These are phyloP conservation scores for Evernia prunastri DNA, from an alignment of 495 filamentous ascomycete species.

Conservation along the genomic window DNA sequence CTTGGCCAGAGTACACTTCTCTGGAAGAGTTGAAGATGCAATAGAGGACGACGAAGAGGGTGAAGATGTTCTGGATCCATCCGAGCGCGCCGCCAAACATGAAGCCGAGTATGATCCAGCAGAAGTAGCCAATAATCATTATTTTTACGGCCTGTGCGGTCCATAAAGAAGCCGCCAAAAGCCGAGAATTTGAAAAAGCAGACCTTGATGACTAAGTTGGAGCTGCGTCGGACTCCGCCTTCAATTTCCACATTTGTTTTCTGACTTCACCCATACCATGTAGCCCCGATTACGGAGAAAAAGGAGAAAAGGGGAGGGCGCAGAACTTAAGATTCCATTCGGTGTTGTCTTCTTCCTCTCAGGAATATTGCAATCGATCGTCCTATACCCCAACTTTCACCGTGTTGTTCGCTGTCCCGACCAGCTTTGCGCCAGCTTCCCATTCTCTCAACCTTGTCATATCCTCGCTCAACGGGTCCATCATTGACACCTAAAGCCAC, in stretches of 20 bases:
- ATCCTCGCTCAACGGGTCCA: conserved; percentile 5
- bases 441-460: conserved; percentile 5
- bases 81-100: conserved; percentile 11
- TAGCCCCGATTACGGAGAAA: not conserved
- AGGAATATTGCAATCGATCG: not conserved
- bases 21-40: conserved; percentile 34
- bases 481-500: not conserved
- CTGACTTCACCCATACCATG: too few relatives aligned
- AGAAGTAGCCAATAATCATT: conserved; percentile 9
- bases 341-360: not conserved
- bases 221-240: too few relatives aligned
- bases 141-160: conserved; percentile 13
- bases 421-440: conserved; percentile 6
- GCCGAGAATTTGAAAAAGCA: too few relatives aligned
- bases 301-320: not conserved
- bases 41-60: conserved; percentile 48
- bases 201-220: too few relatives aligned
- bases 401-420: not conserved
- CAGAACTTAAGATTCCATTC: too few relatives aligned
- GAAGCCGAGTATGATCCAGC: conserved; percentile 10
- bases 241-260: too few relatives aligned
- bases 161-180: conserved; percentile 7
- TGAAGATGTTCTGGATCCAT: conserved; percentile 39
- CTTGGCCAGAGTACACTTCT: conserved; percentile 8
- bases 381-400: not conserved